Percentiles rank a stretch among this genome's conserved stretches.
phyloP scores from a whole-genome alignment of 2,329 filamentous ascomycete genomes.

The Mycosphaerella arachidis region DNA sequence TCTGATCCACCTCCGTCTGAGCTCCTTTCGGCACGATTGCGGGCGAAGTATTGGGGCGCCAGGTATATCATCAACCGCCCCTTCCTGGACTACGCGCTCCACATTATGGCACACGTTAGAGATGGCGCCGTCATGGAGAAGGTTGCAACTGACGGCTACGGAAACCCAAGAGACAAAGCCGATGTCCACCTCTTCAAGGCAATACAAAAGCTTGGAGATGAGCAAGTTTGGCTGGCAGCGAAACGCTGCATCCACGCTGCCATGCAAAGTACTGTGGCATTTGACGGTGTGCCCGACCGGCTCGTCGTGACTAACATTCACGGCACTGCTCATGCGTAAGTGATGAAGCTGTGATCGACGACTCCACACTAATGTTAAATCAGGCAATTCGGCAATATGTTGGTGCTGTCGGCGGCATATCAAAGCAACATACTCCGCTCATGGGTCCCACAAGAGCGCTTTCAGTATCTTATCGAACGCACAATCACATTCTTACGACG shows the following conservation, averaged over 20 bases:
- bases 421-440: constrained; percentile 52
- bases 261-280: constrained; percentile 78
- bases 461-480: constrained; percentile 60
- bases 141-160: constrained; percentile 29
- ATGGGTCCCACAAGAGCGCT: constrained; percentile 52
- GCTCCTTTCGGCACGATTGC: constrained; percentile 75
- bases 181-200: constrained; percentile 35
- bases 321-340: constrained; percentile 93
- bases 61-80: constrained; percentile 84
- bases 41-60: constrained; percentile 92
- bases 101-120: constrained; percentile 39
- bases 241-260: constrained; percentile 64
- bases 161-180: constrained; percentile 29
- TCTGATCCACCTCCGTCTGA: constrained; percentile 66
- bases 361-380: constrained; percentile 1
- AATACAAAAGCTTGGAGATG: constrained; percentile 29
- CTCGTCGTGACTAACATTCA: constrained; percentile 93
- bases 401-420: constrained; percentile 81
- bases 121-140: constrained; percentile 22
- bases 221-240: constrained; percentile 29
- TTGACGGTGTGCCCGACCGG: constrained; percentile 64
- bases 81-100: constrained; percentile 60
- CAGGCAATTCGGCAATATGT: constrained; percentile 94
- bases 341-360: constrained; percentile 24
- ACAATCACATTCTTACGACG: constrained; percentile 74